Evolutionary conservation across 495 filamentous ascomycete genomes (phyloP), one percentile per base, ranked within the genome.

Genomic region (Podospora sp.): DNA sequence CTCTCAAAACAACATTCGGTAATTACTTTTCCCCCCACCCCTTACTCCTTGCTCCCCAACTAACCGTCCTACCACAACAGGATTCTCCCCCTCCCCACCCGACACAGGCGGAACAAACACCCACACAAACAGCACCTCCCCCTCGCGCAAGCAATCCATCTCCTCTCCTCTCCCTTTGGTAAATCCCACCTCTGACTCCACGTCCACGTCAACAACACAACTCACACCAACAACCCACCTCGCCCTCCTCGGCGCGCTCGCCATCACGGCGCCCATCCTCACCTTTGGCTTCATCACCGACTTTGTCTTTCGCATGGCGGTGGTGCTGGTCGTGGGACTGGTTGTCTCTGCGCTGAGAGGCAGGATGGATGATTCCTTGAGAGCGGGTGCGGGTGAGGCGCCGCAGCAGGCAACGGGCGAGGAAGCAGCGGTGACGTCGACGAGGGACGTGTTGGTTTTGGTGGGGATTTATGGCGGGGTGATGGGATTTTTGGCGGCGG

Each of bases 1-100:
- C 72, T 24, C 68, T 58, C 56, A 65, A 70, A 49, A 70, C 49
- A 58, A 66, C 63, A 2, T 63, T 70, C 50, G 65, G 60, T 27
- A 59, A 16, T 12, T 18, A 2, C 9, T 14, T 46, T 14, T 18
- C 40, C 12, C 2, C 16, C 40, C 16, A 2, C 22, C 4, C 6
- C 6, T 9, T 55, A 27, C 59, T 35, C 4, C 33, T 21, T 62
- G 25, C 21, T 14, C 27, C 22, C 1, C 29, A 21, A 21, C 27
- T 24, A 0, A 22, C 7, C 16, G 16, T 33, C 46, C 11, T 18
- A 50, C 12, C 58, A 56, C 22, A 22, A 20, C 36, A 56, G 56
- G 22, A 24, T 51, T 16, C 40, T 49, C 20, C 11, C n/a, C 53
- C 60, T 25, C 33, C 21, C 22, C 22, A 29, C 14, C 16, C 40